phyloP scores from a whole-genome alignment of 2,329 filamentous ascomycete species.

The Aspergillus hiratsukae region DNA sequence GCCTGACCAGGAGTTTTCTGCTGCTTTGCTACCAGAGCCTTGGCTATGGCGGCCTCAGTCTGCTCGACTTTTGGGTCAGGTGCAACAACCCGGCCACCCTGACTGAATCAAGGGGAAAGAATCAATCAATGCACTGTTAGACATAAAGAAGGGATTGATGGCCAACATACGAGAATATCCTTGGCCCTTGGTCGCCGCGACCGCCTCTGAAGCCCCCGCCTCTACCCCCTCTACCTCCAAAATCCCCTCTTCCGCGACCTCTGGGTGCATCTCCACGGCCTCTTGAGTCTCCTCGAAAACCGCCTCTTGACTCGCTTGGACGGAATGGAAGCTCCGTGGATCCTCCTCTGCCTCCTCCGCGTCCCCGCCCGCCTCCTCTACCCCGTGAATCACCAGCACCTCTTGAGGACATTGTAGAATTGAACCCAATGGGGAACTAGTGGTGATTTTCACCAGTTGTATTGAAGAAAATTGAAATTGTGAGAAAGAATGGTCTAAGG shows the following conservation, averaged over 20 bases:
- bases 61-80: constrained; percentile 23
- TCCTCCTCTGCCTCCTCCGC: constrained; percentile 24
- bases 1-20: constrained; percentile 13
- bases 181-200: constrained; percentile 17
- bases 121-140: neutral
- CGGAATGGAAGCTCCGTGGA: constrained; percentile 21
- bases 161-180: constrained; percentile 29
- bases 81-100: constrained; percentile 13
- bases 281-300: constrained; percentile 11
- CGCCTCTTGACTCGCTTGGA: constrained; percentile 6
- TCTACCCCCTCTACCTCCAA: constrained; percentile 5
- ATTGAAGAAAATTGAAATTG: neutral
- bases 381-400: constrained; percentile 8
- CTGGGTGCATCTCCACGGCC: constrained; percentile 18
- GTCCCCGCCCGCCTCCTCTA: constrained; percentile 16
- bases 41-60: constrained; percentile 24
- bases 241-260: constrained; percentile 10
- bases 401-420: constrained; percentile 13
- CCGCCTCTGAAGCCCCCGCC: constrained; percentile 7
- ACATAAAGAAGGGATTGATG: neutral
- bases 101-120: constrained; percentile 13
- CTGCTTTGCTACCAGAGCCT: constrained; percentile 18
- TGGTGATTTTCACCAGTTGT: neutral
- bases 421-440: neutral
- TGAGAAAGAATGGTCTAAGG: neutral